These are phyloP conservation scores for Tylopilus subfusipes DNA, from an alignment of 768 basidiomycete species.

Conservation along the genomic window DNA sequence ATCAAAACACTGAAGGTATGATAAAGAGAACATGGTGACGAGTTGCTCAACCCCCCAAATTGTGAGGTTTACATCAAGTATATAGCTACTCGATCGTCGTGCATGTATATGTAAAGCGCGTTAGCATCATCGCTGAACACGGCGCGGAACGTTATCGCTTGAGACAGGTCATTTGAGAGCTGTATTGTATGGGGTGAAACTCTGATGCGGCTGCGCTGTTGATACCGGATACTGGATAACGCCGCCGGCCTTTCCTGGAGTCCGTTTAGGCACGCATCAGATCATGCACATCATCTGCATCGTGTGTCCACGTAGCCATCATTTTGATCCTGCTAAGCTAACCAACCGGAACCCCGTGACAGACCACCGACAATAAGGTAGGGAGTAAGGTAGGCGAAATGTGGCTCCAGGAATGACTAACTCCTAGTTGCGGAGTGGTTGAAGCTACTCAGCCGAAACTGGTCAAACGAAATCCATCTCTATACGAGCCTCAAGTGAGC, in stretches of 20 bases:
- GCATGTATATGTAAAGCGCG: background rate
- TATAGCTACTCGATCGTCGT: background rate
- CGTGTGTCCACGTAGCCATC: background rate
- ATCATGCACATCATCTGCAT: background rate
- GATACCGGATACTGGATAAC: background rate
- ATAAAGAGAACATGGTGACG: constrained; percentile 6
- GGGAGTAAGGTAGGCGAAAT: no score
- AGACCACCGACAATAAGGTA: background rate
- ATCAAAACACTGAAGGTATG: constrained; percentile 82
- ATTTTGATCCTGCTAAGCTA: background rate
- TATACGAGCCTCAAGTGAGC: background rate
- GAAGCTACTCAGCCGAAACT: background rate
- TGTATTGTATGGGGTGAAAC: background rate
- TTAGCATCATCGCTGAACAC: background rate
- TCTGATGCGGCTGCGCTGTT: background rate
- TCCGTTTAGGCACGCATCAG: background rate
- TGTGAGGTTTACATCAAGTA: background rate
- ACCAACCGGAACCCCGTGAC: background rate
- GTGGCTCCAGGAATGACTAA: no score
- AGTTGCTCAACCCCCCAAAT: background rate
- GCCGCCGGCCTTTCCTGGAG: background rate
- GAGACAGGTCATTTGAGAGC: background rate
- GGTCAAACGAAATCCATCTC: background rate
- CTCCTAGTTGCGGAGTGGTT: background rate
- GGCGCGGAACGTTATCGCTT: background rate